Base-by-base conservation (phyloP, 495 filamentous ascomycete species). In the Cladorrhinum samala region DNA sequence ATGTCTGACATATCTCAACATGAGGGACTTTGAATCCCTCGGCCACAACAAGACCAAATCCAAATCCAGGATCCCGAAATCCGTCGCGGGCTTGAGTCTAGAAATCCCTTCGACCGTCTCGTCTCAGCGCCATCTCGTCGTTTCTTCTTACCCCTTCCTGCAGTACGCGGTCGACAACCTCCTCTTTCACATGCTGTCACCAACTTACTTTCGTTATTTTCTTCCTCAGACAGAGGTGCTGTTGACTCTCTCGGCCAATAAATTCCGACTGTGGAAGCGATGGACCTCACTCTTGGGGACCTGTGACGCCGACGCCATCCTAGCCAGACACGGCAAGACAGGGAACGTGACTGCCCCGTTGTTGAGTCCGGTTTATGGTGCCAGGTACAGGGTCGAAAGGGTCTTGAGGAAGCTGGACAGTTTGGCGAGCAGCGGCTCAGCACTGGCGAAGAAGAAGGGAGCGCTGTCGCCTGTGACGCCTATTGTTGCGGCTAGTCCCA, bases 101-200 rank as follows among this genome's bases (percentile, higher is more conserved):
- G 14, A 23, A 16, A 33, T 24, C 27, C 25, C 23, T 24, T 40
- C 46, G 16, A 56, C 30, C 16, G 50, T 58, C 11, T 23, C 47
- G 42, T 45, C 58, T 41, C 66, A 70, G 38, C 62, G 68, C 48
- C 54, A 58, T 24, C 59, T 66, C 4, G 38, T 68, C 37, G 57
- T 59, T 14, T 60, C 62, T 1, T 59, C 59, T n/a, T 63, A 69
- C 53, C 68, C 69, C 21, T 70, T 72, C 50, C 48, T 72, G 0
- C 54, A 57, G 20, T 72, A 72, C 53, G 64, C 69, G n/a, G 66
- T 66, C 8, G 56, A 62, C 19, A 60, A 69, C 49, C 57, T 72
- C 2, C 50, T 71, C 1, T 67, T 60, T 55, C 69, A 72, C 52
- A 40, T 72, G 24, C 62, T 71, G 24, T 49, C 52, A 14, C 68